Percentiles rank a stretch among this genome's conserved stretches.
Evolutionary conservation across 176 grass and related monocot genomes (phyloP).

Genomic region (Olyra latifolia): DNA sequence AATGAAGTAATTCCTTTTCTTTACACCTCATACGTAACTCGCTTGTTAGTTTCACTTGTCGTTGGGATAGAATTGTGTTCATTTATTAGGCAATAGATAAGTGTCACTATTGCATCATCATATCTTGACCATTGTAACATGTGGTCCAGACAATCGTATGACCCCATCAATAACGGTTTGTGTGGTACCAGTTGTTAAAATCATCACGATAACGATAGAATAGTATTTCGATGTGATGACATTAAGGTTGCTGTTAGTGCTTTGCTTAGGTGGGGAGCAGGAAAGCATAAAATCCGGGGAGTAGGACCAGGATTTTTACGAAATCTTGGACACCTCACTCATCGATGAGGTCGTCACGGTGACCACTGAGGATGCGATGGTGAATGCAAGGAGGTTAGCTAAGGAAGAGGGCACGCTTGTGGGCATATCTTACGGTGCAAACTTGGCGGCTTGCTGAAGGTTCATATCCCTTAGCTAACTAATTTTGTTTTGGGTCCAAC

Average conservation of each 20-base stretch:
- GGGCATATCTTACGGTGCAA: conserved; percentile 77
- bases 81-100: neutral
- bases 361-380: conserved; percentile 53
- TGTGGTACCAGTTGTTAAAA: neutral
- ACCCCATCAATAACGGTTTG: neutral
- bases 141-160: neutral
- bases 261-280: conserved; percentile 58
- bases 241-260: neutral
- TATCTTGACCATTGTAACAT: neutral
- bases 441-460: conserved; percentile 88
- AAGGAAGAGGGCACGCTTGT: conserved; percentile 45
- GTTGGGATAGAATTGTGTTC: neutral
- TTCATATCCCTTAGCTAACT: neutral
- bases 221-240: neutral
- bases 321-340: conserved; percentile 55
- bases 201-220: neutral
- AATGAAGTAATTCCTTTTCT: neutral
- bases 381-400: conserved; percentile 43
- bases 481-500: neutral
- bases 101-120: neutral
- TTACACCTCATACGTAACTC: neutral
- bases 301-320: conserved; percentile 65
- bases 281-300: conserved; percentile 87
- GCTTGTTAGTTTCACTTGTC: neutral
- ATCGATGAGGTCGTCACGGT: conserved; percentile 62